Conservation (phyloP, 352 stramenopile genomes). For the Globisporangium mamillatum region DNA sequence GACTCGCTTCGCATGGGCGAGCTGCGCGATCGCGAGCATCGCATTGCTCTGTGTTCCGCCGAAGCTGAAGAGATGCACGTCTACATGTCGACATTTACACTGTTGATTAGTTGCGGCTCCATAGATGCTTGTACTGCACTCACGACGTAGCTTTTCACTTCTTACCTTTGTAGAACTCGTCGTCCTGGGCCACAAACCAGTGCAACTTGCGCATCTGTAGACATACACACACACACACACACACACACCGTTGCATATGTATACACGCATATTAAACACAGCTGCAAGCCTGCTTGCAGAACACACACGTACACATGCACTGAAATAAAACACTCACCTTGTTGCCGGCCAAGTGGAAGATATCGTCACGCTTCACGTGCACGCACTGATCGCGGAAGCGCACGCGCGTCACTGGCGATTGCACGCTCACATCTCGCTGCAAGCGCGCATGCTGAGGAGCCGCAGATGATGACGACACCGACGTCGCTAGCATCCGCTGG, state of each 20-base stretch:
- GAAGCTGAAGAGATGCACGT: conserved; percentile 69
- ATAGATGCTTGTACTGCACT: not conserved
- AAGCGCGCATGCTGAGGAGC: not conserved
- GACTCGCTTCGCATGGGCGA: conserved; percentile 62
- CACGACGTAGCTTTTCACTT: not conserved
- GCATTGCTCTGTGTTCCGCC: conserved; percentile 83
- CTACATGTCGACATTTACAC: conserved; percentile 2
- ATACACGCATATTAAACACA: not conserved
- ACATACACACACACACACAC: no score
- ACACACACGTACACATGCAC: not conserved
- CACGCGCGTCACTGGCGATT: conserved; percentile 61
- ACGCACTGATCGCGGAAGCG: conserved; percentile 63
- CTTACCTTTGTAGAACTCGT: conserved; percentile 52
- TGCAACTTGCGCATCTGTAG: conserved; percentile 82
- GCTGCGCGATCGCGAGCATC: conserved; percentile 81
- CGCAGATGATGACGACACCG: not conserved
- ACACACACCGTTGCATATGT: not conserved
- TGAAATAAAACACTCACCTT: conserved; percentile 43
- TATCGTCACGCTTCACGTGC: conserved; percentile 83
- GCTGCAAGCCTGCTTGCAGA: not conserved
- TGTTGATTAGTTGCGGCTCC: not conserved
- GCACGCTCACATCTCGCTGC: not conserved
- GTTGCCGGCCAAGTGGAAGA: conserved; percentile 80
- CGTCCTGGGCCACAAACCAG: conserved; percentile 68
- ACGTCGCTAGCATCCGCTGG: not conserved